These are phyloP conservation scores for Acanthamoeba culbertsoni DNA, from an alignment of 208 protist species.

Conservation along the genomic window DNA sequence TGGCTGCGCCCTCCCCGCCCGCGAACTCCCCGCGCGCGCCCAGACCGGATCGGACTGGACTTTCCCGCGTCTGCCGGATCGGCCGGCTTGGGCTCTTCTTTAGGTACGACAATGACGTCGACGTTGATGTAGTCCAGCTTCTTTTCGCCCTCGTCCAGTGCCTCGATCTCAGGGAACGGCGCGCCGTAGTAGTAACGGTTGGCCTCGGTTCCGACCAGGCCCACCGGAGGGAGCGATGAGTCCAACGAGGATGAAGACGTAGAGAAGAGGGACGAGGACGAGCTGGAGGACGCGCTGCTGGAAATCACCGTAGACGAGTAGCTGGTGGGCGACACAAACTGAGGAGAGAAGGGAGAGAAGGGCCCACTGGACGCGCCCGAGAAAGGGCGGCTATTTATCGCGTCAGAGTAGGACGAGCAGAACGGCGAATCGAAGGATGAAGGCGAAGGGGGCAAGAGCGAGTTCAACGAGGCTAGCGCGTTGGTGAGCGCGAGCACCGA, in stretches of 20 bases:
- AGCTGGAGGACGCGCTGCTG: not conserved
- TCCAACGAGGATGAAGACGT: not conserved
- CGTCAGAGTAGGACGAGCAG: not conserved
- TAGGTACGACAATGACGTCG: not conserved
- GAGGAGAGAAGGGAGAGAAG: constrained; percentile 3
- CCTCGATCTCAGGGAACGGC: not conserved
- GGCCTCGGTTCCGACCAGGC: not conserved
- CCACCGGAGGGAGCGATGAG: not conserved
- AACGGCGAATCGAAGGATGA: not conserved
- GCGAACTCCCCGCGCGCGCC: not conserved
- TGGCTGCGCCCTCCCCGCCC: not conserved
- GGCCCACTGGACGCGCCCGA: not conserved
- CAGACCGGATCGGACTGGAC: not conserved
- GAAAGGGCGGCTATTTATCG: not conserved
- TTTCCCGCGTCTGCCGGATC: not conserved
- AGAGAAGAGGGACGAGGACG: not conserved
- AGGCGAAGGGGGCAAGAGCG: not conserved
- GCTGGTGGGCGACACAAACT: not conserved
- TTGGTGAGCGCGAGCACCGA: not conserved
- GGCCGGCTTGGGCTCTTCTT: not conserved
- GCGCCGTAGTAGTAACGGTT: not conserved
- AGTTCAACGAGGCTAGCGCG: not conserved
- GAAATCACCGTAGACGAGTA: not conserved
- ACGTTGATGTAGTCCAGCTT: not conserved
- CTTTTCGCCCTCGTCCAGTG: not conserved